phyloP scores from a whole-genome alignment of 148 eudicot species.

The Silene latifolia region DNA sequence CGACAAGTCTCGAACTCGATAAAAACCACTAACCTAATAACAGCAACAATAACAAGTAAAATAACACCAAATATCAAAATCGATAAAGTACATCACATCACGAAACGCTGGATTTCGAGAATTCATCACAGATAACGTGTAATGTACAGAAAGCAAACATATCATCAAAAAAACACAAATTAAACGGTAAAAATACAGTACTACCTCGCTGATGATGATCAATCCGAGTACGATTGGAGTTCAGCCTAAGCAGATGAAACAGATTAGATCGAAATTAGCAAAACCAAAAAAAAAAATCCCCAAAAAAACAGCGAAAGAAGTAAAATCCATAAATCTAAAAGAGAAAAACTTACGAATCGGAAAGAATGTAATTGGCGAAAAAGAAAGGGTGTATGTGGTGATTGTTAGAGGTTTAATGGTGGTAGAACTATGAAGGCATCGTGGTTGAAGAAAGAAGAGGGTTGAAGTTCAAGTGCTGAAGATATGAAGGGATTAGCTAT shows the following conservation, averaged over 20 bases:
- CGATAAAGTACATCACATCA: background rate
- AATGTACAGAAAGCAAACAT: no score
- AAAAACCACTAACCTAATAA: background rate
- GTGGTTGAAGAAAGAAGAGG: background rate
- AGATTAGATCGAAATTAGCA: background rate
- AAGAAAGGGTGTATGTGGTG: background rate
- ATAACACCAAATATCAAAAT: no score
- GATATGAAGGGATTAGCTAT: background rate
- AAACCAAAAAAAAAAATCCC: no score
- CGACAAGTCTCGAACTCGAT: background rate
- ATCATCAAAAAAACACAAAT: no score
- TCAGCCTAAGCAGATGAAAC: background rate
- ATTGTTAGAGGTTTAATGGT: background rate
- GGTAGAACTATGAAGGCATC: background rate
- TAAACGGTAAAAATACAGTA: background rate
- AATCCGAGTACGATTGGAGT: background rate
- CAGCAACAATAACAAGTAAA: background rate
- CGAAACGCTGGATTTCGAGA: background rate
- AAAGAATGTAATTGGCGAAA: background rate
- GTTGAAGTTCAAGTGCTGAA: background rate
- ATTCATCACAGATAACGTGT: background rate
- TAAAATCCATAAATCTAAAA: no score
- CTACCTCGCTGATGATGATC: background rate
- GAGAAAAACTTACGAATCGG: background rate
- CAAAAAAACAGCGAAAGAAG: background rate